Evolutionary conservation across 768 basidiomycete genomes (phyloP), one percentile per base, ranked within the genome.

Genomic region (Pleurotus pulmonarius): DNA sequence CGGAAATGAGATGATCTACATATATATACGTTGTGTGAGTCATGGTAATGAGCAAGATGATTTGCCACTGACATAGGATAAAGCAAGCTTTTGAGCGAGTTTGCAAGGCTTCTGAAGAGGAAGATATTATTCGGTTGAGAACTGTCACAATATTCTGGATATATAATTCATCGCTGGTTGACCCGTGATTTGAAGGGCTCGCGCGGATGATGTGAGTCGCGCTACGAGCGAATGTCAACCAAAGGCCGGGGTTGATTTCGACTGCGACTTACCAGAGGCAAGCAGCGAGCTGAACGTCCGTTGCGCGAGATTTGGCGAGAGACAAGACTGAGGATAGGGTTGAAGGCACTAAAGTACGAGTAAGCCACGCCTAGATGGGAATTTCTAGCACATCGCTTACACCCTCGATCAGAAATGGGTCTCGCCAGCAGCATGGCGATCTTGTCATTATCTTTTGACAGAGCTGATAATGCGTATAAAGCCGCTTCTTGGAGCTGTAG

Each of bases 11-110:
- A 64, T 83, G 66, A 67, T 86, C 88, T 83, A 55, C 13, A 34
- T 2, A 25, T n/a, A 37, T 13, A 56, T 15, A 24, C 6, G 6
- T 40, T 5, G 46, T 24, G 29, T 20, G 8, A 25, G 54, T 29
- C 8, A 16, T 56, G 20, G 46, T 47, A 37, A 38, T 48, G 34
- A 49, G 38, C 56, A 49, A 43, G 39, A 7, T 26, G 44, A 29
- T 40, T 9, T 16, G 3, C 9, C 13, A 77, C 85, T 12, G 57
- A 93, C 90, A 85, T 0, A 96, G 69, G 13, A 87, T 80, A 64
- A 88, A 90, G 65, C 91, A 92, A 0, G 90, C 86, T 65, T 81
- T 87, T 1, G 83, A 83, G 34, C 81, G 76, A 15, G 69, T 78
- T 45, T 69, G 67, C 3, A 74, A 66, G 20, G 70, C 64, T 48